Evolutionary conservation across 257 asterid genomes (phyloP).

Genomic region (Ocimum tenuiflorum): DNA sequence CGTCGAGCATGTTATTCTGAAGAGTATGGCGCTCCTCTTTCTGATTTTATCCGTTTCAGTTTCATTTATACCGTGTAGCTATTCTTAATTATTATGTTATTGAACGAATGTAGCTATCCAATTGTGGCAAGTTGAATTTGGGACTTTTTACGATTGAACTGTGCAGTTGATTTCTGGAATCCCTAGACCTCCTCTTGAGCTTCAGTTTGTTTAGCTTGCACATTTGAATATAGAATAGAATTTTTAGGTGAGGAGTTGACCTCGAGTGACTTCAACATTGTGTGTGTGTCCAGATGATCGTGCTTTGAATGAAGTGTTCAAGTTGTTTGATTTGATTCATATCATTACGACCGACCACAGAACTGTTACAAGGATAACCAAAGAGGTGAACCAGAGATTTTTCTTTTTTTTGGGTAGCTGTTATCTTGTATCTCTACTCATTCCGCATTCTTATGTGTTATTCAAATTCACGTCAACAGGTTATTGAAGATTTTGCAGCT

Average conservation of each 20-base stretch:
- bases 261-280: conserved; percentile 15
- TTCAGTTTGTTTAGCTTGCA: not conserved
- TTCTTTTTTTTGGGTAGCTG: not conserved
- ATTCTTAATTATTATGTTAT: not conserved
- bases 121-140: not conserved
- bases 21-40: conserved; percentile 36
- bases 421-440: not conserved
- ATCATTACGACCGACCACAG: conserved; percentile 71
- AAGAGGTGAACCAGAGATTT: conserved; percentile 48
- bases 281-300: conserved; percentile 55
- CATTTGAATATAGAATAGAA: not conserved
- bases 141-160: not conserved
- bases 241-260: conserved; percentile 9
- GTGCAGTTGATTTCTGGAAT: not conserved
- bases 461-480: conserved; percentile 36
- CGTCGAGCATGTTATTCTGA: conserved; percentile 67
- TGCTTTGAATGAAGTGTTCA: conserved; percentile 76
- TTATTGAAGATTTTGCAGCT: conserved; percentile 86
- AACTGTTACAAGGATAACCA: conserved; percentile 75
- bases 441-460: not conserved
- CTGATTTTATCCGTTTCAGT: not conserved
- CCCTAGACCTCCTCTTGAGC: not conserved
- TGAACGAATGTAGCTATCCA: not conserved
- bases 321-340: conserved; percentile 85
- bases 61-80: not conserved